These are phyloP conservation scores for Exophiala xenobiotica DNA, from an alignment of 2,329 filamentous ascomycete genomes.

Conservation along the genomic window DNA sequence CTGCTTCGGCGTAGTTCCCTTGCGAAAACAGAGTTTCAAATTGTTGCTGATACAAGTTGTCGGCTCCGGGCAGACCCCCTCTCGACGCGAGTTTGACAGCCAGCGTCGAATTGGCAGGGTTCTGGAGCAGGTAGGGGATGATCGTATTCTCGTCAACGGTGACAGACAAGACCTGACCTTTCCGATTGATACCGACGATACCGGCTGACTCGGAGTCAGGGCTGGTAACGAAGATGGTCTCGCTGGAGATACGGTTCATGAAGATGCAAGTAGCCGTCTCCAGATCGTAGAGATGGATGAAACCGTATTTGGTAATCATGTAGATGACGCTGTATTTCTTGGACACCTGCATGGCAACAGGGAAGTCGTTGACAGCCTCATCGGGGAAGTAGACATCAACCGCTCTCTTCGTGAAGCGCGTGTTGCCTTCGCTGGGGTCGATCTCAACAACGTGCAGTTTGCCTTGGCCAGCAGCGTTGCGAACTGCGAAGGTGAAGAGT, in stretches of 20 bases:
- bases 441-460: slow-evolving; percentile 98
- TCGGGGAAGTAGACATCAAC: slow-evolving; percentile 97
- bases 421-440: slow-evolving; percentile 86
- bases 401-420: slow-evolving; percentile 88
- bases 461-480: slow-evolving; percentile 74
- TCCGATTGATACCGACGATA: slow-evolving; percentile 92
- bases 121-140: slow-evolving; percentile 93
- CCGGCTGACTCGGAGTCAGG: slow-evolving; percentile 80
- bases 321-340: slow-evolving; percentile 96
- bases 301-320: slow-evolving; percentile 97
- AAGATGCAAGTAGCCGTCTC: slow-evolving; percentile 95
- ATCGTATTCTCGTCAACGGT: slow-evolving; percentile 88
- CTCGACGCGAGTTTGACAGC: slow-evolving; percentile 95
- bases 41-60: slow-evolving; percentile 86
- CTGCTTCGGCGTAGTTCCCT: slow-evolving; percentile 82
- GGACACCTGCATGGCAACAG: slow-evolving; percentile 95
- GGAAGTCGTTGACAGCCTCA: slow-evolving; percentile 95
- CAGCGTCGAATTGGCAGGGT: slow-evolving; percentile 88
- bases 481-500: slow-evolving; percentile 94
- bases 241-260: slow-evolving; percentile 99
- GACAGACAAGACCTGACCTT: slow-evolving; percentile 93
- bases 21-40: slow-evolving; percentile 83
- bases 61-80: slow-evolving; percentile 88
- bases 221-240: slow-evolving; percentile 96
- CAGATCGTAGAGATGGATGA: slow-evolving; percentile 97